Evolutionary conservation across 169 alveolate species (phyloP), one percentile per base, ranked within the genome.

Genomic region (Blepharisma undulans): DNA sequence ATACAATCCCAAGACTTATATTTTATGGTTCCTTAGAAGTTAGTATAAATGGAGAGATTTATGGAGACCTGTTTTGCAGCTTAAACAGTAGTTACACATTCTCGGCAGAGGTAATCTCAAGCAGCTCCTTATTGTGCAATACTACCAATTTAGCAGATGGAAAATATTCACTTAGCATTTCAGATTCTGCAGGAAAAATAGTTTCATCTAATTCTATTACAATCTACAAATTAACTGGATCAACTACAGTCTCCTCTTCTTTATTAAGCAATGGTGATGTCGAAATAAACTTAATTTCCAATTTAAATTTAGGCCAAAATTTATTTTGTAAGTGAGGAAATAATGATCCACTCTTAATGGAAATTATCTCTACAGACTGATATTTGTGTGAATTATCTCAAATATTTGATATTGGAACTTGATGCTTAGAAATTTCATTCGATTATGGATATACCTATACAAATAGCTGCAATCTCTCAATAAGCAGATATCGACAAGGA

Each of bases 291-390:
- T 22, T 60, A n/a, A 16, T 36, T 10, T 34, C 74, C 32, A 59
- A 72, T 59, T 59, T 60, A 5, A 34, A 22, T 22, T 19, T 82
- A 14, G 25, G 25, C n/a, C 80, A 74, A 29, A 82, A 60, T 22
- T 21, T 82, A 22, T 82, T 18, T 8, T 82, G 89, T 30, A 82
- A 82, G 22, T 82, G 89, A 78, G 89, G 89, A 48, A 34, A 82
- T 22, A 34, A 82, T 59, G 33, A 25, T 2, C n/a, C 22, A 10
- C 22, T 82, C 18, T 21, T 22, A 34, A 82, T 82, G 89, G 14
- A 21, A 0, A 5, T 19, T 22, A 82, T 30, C n/a, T 3, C 80
- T 10, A 8, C 71, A 22, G 8, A 19, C 25, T 19, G 6, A 21
- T 82, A 22, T 59, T 18, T 59, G 34, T 82, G 89, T 78, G 5